phyloP scores from a whole-genome alignment of 2,329 filamentous ascomycete genomes.

The Aspergillus niger region DNA sequence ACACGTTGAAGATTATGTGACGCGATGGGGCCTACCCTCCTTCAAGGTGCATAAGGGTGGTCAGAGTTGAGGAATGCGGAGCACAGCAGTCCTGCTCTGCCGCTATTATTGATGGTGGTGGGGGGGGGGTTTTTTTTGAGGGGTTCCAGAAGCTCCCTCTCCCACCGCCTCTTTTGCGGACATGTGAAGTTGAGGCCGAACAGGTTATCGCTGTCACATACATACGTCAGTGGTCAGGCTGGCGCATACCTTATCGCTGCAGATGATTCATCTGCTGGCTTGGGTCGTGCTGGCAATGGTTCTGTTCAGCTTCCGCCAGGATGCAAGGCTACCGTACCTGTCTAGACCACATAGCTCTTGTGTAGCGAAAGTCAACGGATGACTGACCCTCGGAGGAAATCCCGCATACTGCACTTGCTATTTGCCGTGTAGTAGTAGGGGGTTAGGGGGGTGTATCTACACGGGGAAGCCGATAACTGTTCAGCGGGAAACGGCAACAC shows the following conservation, averaged over 20 bases:
- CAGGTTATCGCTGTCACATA: constrained; percentile 8
- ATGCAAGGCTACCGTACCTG: constrained; percentile 6
- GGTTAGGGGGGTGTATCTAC: not conserved
- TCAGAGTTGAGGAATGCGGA: constrained; percentile 11
- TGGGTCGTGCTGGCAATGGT: constrained; percentile 2
- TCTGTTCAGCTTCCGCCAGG: not conserved
- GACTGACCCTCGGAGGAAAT: not conserved
- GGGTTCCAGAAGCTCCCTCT: constrained; percentile 12
- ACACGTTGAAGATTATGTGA: constrained; percentile 2
- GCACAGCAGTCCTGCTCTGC: constrained; percentile 5
- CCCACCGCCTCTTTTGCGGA: constrained; percentile 1
- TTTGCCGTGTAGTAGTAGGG: no score
- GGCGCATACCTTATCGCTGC: constrained; percentile 17
- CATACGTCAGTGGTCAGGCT: constrained; percentile 5
- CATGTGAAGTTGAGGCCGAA: constrained; percentile 15
- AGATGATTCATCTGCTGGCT: constrained; percentile 7
- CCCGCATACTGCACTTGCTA: not conserved
- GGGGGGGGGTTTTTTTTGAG: not conserved
- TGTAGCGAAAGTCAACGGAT: not conserved
- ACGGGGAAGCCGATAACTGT: constrained; percentile 6
- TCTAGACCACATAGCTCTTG: not conserved
- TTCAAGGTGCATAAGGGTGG: constrained; percentile 9
- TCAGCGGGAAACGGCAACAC: constrained; percentile 1
- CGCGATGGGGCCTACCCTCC: constrained; percentile 2
- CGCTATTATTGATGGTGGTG: constrained; percentile 4